A percentile compares a stretch with the other conserved stretches of the same genome.
Evolutionary conservation across 2,329 filamentous ascomycete species (phyloP).

Genomic region (Mollisiaceae sp.): DNA sequence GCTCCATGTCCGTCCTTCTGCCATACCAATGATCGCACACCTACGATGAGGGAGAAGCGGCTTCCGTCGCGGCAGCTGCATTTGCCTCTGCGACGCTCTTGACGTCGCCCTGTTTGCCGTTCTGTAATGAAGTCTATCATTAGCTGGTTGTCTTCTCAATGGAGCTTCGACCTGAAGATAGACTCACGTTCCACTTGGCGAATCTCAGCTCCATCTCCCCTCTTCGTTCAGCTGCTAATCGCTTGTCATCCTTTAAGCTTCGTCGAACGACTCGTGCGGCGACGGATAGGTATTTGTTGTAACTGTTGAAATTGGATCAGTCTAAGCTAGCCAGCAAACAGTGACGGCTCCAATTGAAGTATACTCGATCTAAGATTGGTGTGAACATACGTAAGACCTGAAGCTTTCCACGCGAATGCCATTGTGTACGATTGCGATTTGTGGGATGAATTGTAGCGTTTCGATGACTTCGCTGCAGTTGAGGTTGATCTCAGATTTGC

Average conservation of each 20-base stretch:
- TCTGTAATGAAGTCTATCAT: conserved; percentile 57
- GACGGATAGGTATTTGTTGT: conserved; percentile 99
- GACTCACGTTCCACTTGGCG: conserved; percentile 90
- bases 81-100: conserved; percentile 72
- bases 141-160: conserved; percentile 29
- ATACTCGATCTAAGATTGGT: not conserved
- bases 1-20: conserved; percentile 13
- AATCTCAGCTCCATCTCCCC: conserved; percentile 90
- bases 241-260: conserved; percentile 94
- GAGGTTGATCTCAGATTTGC: conserved; percentile 28
- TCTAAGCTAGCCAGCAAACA: conserved; percentile 20
- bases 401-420: conserved; percentile 98
- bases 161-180: conserved; percentile 5
- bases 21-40: conserved; percentile 3
- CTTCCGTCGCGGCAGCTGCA: conserved; percentile 44
- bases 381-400: conserved; percentile 70
- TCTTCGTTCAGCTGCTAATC: conserved; percentile 85
- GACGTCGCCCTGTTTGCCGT: conserved; percentile 91
- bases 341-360: conserved; percentile 30
- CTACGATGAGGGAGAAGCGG: conserved; percentile 24
- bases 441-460: conserved; percentile 30
- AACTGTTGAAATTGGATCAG: conserved; percentile 64
- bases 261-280: conserved; percentile 93
- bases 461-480: conserved; percentile 24
- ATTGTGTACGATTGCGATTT: conserved; percentile 55